Percentiles rank a stretch among this genome's conserved stretches.
Evolutionary conservation across 2,329 filamentous ascomycete species (phyloP).

Genomic region (Emmonsiellopsis sp.): DNA sequence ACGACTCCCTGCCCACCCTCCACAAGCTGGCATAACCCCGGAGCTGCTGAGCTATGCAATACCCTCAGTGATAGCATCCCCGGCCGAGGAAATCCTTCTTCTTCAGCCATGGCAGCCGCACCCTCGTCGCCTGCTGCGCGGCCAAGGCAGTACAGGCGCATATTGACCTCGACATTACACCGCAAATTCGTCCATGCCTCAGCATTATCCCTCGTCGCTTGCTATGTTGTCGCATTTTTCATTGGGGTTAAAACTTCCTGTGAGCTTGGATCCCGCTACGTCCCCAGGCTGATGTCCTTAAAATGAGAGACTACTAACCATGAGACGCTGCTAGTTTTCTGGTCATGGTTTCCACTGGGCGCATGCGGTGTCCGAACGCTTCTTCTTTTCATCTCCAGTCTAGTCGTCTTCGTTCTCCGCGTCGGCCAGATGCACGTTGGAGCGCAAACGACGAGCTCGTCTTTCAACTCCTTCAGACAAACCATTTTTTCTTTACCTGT

Average conservation of each 20-base stretch:
- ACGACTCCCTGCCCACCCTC: background rate
- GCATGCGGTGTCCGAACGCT: constrained; percentile 63
- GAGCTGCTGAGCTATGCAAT: background rate
- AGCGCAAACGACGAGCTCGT: constrained; percentile 59
- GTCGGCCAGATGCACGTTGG: constrained; percentile 75
- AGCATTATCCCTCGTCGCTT: constrained; percentile 57
- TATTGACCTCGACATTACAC: constrained; percentile 80
- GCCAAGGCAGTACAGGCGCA: constrained; percentile 64
- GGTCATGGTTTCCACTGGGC: constrained; percentile 79
- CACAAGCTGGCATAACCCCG: background rate
- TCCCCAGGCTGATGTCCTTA: background rate
- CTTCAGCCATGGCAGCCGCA: constrained; percentile 22
- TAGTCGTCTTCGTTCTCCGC: constrained; percentile 73
- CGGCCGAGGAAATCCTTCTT: background rate
- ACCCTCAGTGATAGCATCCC: background rate
- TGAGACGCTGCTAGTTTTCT: constrained; percentile 51
- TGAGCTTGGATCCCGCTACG: constrained; percentile 34
- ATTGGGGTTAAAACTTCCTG: constrained; percentile 62
- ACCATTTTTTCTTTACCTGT: constrained; percentile 52
- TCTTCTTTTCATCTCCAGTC: constrained; percentile 64
- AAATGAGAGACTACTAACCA: constrained; percentile 5
- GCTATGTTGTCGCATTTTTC: constrained; percentile 62
- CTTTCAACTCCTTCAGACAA: constrained; percentile 53
- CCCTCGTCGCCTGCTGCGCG: constrained; percentile 12
- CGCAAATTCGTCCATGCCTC: constrained; percentile 74